Evolutionary conservation across 1,139 yeast species (phyloP).

Genomic region (Geotrichum reessii): DNA sequence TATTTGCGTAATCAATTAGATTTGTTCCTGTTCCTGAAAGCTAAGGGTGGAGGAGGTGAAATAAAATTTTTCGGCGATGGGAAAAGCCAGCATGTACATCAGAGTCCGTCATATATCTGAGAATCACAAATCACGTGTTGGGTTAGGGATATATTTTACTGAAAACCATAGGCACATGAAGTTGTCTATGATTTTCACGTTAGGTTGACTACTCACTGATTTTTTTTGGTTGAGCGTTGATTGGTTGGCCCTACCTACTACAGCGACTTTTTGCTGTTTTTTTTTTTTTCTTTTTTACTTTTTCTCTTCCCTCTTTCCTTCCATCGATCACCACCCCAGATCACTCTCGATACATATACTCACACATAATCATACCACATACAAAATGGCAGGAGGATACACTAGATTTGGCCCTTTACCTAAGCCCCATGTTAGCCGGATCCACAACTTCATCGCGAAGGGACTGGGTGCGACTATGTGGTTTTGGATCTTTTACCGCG

Average conservation of each 20-base stretch:
- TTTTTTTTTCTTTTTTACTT: neutral
- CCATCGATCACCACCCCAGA: neutral
- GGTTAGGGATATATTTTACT: neutral
- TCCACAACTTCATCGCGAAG: slow-evolving; percentile 55
- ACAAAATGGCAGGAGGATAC: slow-evolving; percentile 17
- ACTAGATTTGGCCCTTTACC: slow-evolving; percentile 32
- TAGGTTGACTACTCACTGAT: neutral
- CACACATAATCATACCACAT: neutral
- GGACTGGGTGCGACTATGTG: slow-evolving; percentile 78
- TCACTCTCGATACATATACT: neutral
- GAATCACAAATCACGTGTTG: neutral
- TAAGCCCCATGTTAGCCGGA: slow-evolving; percentile 33
- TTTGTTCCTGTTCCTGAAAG: neutral
- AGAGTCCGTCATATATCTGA: neutral
- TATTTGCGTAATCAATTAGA: neutral
- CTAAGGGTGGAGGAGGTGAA: neutral
- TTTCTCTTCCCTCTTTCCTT: neutral
- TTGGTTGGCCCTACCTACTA: neutral
- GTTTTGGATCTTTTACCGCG: slow-evolving; percentile 77
- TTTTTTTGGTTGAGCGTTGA: neutral
- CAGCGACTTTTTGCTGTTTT: neutral
- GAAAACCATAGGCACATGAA: too few relatives aligned
- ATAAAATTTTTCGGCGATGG: neutral
- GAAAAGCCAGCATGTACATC: neutral
- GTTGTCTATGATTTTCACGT: neutral